Percentiles rank a stretch among this genome's conserved stretches.
Conservation (phyloP, 768 basidiomycete genomes). For the Cytidiella melzeri region DNA sequence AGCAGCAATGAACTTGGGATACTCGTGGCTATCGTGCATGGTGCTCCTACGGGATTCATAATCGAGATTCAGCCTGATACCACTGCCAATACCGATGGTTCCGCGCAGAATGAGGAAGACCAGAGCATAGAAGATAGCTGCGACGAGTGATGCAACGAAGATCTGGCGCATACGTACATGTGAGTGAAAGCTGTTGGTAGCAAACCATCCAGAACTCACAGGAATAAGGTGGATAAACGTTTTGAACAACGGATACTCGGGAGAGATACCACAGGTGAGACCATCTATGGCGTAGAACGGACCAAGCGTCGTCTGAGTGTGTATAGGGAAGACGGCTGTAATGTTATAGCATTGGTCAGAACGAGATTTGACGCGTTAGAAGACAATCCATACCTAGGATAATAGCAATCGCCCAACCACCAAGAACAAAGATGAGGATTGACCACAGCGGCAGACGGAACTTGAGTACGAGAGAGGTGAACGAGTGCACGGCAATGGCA, state of each 20-base stretch:
- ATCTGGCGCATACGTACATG: constrained; percentile 34
- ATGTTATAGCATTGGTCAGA: too few relatives aligned
- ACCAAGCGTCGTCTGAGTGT: constrained; percentile 31
- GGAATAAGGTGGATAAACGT: constrained; percentile 58
- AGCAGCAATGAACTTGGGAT: constrained; percentile 54
- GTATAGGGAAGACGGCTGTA: constrained; percentile 22
- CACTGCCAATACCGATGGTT: constrained; percentile 43
- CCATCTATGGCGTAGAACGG: constrained; percentile 47
- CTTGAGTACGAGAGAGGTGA: constrained; percentile 57
- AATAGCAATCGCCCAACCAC: constrained; percentile 52
- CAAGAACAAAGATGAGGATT: constrained; percentile 32
- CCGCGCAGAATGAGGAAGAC: constrained; percentile 59
- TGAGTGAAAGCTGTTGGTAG: not conserved
- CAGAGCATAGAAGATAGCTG: constrained; percentile 51
- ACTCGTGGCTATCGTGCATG: constrained; percentile 34
- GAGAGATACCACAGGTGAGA: constrained; percentile 47
- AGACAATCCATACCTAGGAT: constrained; percentile 39
- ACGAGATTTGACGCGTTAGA: too few relatives aligned
- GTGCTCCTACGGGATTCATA: constrained; percentile 40
- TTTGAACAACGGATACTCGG: constrained; percentile 33
- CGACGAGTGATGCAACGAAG: constrained; percentile 48
- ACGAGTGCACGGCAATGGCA: constrained; percentile 60
- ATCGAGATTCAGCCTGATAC: constrained; percentile 45
- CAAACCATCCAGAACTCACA: constrained; percentile 30
- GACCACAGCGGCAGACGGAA: constrained; percentile 45